Evolutionary conservation across 2,329 filamentous ascomycete species (phyloP).

Genomic region (Venturiaceae sp.): DNA sequence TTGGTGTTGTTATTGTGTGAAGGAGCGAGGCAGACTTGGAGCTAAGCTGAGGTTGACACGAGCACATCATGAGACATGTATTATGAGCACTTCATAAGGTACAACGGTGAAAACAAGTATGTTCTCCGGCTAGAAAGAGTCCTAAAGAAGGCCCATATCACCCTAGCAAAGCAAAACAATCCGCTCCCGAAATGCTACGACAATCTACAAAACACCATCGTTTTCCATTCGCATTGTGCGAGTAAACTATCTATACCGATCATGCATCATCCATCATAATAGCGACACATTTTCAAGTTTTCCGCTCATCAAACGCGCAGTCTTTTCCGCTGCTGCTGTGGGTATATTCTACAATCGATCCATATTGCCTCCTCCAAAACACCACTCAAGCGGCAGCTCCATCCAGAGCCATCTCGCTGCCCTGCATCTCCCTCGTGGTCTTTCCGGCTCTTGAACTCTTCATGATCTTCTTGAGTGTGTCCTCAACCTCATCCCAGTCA

Average conservation of each 20-base stretch:
- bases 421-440: slow-evolving; percentile 27
- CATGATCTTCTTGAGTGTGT: slow-evolving; percentile 59
- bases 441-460: slow-evolving; percentile 30
- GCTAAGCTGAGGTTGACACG: no score
- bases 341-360: slow-evolving; percentile 2
- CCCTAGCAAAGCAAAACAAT: neutral
- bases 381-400: neutral
- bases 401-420: neutral
- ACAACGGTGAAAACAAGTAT: no score
- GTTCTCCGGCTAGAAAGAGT: no score
- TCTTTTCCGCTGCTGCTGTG: neutral
- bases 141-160: neutral
- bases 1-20: no score
- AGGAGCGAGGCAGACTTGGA: no score
- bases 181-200: neutral
- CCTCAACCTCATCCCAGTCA: slow-evolving; percentile 88
- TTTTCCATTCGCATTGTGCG: neutral
- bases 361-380: neutral
- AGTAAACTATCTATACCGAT: neutral
- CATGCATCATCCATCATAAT: neutral
- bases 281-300: neutral
- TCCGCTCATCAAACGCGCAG: neutral
- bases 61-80: no score
- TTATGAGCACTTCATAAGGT: no score
- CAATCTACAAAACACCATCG: neutral